Conservation (phyloP, 306 rosid genomes). For the Castanea mollissima region DNA sequence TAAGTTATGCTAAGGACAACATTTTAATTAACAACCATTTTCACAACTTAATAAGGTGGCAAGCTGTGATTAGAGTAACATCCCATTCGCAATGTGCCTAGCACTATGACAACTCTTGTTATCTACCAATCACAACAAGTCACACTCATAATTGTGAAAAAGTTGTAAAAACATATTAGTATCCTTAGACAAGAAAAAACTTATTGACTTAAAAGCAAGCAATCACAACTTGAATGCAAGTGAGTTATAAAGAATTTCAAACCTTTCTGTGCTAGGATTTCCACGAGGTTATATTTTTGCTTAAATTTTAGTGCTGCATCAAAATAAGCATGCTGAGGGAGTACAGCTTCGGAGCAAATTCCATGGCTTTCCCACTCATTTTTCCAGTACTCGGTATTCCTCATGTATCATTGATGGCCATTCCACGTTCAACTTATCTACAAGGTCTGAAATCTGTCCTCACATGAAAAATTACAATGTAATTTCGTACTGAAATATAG, state of each 20-base stretch:
- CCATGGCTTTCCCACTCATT: conserved; percentile 29
- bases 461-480: neutral
- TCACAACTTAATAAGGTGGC: neutral
- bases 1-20: no score
- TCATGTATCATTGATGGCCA: conserved; percentile 30
- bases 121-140: no score
- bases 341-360: neutral
- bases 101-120: no score
- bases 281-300: conserved; percentile 5
- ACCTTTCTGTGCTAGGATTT: conserved; percentile 22
- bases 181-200: no score
- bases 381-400: conserved; percentile 2
- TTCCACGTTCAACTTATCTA: conserved; percentile 1
- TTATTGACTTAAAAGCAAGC: neutral
- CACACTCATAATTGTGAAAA: no score
- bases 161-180: neutral
- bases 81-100: no score
- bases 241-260: neutral
- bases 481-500: no score
- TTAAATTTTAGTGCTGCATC: conserved; percentile 21
- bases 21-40: neutral
- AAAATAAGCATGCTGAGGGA: conserved; percentile 21
- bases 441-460: conserved; percentile 19
- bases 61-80: neutral
- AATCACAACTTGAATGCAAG: neutral